Evolutionary conservation across 805 yeast species (phyloP).

Genomic region (Zygoascus flipseniorum): DNA sequence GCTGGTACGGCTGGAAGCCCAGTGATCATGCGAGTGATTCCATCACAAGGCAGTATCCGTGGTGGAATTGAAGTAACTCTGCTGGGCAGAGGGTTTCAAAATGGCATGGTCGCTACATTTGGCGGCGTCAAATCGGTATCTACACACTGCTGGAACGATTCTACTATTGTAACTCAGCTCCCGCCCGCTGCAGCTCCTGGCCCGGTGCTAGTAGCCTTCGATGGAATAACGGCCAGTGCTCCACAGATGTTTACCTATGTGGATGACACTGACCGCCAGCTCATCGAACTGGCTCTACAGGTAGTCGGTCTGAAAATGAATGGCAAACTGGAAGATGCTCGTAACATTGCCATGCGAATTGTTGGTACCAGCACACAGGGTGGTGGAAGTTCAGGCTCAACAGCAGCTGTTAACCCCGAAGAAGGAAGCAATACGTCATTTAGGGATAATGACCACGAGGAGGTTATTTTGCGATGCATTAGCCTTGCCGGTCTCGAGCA

Average conservation of each 20-base stretch:
- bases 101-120: slow-evolving; percentile 75
- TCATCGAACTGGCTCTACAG: slow-evolving; percentile 90
- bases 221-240: slow-evolving; percentile 37
- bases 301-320: slow-evolving; percentile 96
- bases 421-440: slow-evolving; percentile 32
- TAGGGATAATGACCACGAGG: slow-evolving; percentile 32
- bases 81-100: slow-evolving; percentile 77
- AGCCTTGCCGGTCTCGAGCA: slow-evolving; percentile 24
- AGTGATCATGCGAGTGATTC: slow-evolving; percentile 76
- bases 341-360: slow-evolving; percentile 84
- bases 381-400: not conserved
- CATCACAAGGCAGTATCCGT: slow-evolving; percentile 89
- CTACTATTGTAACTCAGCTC: slow-evolving; percentile 86
- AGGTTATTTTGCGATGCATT: slow-evolving; percentile 26
- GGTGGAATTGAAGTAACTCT: slow-evolving; percentile 96
- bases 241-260: slow-evolving; percentile 75
- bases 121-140: slow-evolving; percentile 50
- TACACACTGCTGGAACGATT: slow-evolving; percentile 94
- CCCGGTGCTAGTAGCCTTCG: slow-evolving; percentile 84
- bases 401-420: slow-evolving; percentile 24
- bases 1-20: slow-evolving; percentile 31
- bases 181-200: slow-evolving; percentile 91
- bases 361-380: slow-evolving; percentile 44
- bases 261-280: slow-evolving; percentile 91
- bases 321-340: slow-evolving; percentile 91